These are phyloP conservation scores for Lignosus rhinocerotis DNA, from an alignment of 1,284 basidiomycete genomes.

Conservation along the genomic window DNA sequence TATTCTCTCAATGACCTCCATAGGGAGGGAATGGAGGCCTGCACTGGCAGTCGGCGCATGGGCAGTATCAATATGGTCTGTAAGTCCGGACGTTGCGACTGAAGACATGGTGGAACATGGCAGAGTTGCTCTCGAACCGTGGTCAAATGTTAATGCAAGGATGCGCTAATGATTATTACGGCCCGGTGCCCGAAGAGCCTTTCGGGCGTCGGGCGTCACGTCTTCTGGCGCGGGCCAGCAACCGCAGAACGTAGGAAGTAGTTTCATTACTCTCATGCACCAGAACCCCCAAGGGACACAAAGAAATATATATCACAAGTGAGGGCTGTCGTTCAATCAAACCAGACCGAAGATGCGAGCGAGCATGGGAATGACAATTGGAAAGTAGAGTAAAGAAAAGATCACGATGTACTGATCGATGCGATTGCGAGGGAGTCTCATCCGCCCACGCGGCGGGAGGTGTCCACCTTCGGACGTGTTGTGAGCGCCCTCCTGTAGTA, in stretches of 20 bases:
- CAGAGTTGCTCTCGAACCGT: too few relatives aligned
- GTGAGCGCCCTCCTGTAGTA: not conserved
- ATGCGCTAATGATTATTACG: too few relatives aligned
- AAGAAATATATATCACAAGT: not conserved
- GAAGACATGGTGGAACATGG: not conserved
- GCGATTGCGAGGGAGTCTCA: not conserved
- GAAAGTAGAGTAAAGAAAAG: not conserved
- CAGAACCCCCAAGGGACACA: not conserved
- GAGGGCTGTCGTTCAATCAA: not conserved
- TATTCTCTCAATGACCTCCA: conserved; percentile 57
- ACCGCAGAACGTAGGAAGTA: too few relatives aligned
- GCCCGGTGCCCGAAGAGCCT: too few relatives aligned
- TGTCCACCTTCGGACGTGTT: not conserved
- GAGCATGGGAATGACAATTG: not conserved
- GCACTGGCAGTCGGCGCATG: not conserved
- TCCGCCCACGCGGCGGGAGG: not conserved
- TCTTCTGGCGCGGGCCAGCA: too few relatives aligned
- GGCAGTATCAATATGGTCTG: not conserved
- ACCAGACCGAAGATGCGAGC: not conserved
- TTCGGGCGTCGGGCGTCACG: too few relatives aligned
- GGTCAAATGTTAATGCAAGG: too few relatives aligned
- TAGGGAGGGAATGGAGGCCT: conserved; percentile 40
- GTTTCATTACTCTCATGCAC: not conserved
- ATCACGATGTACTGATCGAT: not conserved
- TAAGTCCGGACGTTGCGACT: not conserved